Base-by-base conservation (phyloP, 2,329 filamentous ascomycete genomes). In the Kalmusia sp. region DNA sequence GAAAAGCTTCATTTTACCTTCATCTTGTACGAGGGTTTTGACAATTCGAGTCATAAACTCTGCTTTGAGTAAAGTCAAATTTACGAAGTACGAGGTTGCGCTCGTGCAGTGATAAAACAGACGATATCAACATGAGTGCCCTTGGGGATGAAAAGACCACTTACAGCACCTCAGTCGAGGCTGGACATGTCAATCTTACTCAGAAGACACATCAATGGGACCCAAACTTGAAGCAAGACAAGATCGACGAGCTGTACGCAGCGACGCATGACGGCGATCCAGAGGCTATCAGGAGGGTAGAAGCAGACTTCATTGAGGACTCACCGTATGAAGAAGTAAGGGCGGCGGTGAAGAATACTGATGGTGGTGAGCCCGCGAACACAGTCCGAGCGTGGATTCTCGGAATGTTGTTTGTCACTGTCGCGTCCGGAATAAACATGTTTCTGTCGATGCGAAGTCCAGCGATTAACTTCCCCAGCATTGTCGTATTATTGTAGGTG, bases 371-470 rank as follows among this genome's bases (percentile, higher is more conserved):
- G 48, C 65, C 71, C n/a, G 72, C 75, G 17, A 77, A 76, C 46
- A 80, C 78, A 2, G 60, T 80, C 8, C 71, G 78, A 22, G 77
- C 78, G 49, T 80, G 78, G 79, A 55, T 79, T 7, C 57, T 80
- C 6, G 78, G 78, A 24, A 71, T 79, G 58, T 58, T 79, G 14
- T 80, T 79, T 52, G 76, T 78, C 12, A 76, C 77, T 0, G 48
- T 79, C 15, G 76, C 73, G 2, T 75, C 72, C 19, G 78, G 75
- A 4, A 51, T 72, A 76, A 88, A 88, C 69, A 87, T 85, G 5
- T 75, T 88, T 43, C 86, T 87, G 67, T 88, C 81, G 2, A 77
- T 88, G 50, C 80, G 84, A n/a, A 78, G 80, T 45, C 86, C 86
- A 0, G 82, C 84, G 14, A 88, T 88, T 62, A 78, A 80, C 31